Evolutionary conservation across 345 rosid genomes (phyloP), one percentile per base, ranked within the genome.

Genomic region (Turnera subulata): DNA sequence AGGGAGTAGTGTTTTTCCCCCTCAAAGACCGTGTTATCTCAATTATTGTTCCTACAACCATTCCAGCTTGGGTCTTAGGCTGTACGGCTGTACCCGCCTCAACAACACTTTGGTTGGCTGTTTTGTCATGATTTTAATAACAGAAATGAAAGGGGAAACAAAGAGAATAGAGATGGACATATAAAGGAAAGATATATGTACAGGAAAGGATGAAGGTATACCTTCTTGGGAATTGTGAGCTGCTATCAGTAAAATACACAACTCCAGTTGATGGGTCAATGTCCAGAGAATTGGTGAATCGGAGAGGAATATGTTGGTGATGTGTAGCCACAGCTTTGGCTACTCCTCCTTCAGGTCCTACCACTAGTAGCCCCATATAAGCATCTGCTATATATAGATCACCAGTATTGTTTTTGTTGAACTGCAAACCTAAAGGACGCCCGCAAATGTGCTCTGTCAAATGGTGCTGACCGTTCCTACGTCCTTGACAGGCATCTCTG

Each of bases 381-480:
- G 82, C 82, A 66, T 80, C 82, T 25, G 78, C 73, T 23, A 76
- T 65, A 50, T 71, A 78, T 1, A 82, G 59, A 39, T 78, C 63
- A 23, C 71, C 80, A 39, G 59, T 71, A n/a, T n/a, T n/a, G 15
- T 54, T 38, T 20, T 29, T 38, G 35, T 63, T 23, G 52, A 80
- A 71, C 17, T 61, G 50, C 53, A 76, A 45, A 29, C 84, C 84
- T 24, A 76, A 59, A 8, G 84, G 79, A 53, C 79, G 62, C 13
- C 78, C 84, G 42, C 76, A 80, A 11, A 62, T 61, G 11, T 56
- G 66, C 68, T 68, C 74, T 25, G 2, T 46, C 1, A n/a, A n/a
- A n/a, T n/a, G n/a, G n/a, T n/a, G n/a, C n/a, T n/a, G n/a, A n/a
- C n/a, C n/a, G n/a, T n/a, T n/a, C n/a, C n/a, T n/a, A n/a, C n/a